Evolutionary conservation across 345 rosid species (phyloP).

Genomic region (Eucalyptus tenuipes): DNA sequence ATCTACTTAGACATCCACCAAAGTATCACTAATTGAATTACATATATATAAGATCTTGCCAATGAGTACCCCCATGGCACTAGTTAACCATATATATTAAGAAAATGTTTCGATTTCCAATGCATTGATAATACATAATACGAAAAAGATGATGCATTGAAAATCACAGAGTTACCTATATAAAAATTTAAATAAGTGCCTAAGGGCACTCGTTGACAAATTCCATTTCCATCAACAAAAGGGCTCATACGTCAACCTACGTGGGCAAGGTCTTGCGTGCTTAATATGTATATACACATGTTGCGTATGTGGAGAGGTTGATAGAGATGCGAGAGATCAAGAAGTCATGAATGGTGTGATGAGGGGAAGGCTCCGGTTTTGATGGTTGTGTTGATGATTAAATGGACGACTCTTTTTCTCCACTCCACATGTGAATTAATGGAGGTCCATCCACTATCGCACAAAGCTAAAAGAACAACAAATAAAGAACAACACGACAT

Average conservation of each 20-base stretch:
- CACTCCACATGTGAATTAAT: slow-evolving; percentile 15
- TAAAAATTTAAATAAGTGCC: neutral
- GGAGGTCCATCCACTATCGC: slow-evolving; percentile 17
- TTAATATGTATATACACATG: neutral
- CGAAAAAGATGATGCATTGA: neutral
- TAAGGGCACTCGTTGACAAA: neutral
- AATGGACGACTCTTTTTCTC: slow-evolving; percentile 29
- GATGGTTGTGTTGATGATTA: slow-evolving; percentile 12
- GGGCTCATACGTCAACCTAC: neutral
- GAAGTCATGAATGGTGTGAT: neutral
- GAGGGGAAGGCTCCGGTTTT: neutral
- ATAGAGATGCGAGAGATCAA: neutral
- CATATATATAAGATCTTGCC: neutral
- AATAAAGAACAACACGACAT: slow-evolving; percentile 17
- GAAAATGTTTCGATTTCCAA: neutral
- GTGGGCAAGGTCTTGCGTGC: neutral
- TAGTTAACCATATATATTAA: neutral
- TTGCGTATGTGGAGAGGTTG: neutral
- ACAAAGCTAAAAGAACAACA: slow-evolving; percentile 1
- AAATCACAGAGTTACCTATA: neutral
- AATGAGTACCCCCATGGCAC: neutral
- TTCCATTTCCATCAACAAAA: neutral
- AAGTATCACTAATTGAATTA: neutral
- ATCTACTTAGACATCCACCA: neutral
- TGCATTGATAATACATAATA: neutral